Percentiles rank a stretch among this genome's conserved stretches.
phyloP scores from a whole-genome alignment of 2,329 filamentous ascomycete species.

The Fusarium sp. region DNA sequence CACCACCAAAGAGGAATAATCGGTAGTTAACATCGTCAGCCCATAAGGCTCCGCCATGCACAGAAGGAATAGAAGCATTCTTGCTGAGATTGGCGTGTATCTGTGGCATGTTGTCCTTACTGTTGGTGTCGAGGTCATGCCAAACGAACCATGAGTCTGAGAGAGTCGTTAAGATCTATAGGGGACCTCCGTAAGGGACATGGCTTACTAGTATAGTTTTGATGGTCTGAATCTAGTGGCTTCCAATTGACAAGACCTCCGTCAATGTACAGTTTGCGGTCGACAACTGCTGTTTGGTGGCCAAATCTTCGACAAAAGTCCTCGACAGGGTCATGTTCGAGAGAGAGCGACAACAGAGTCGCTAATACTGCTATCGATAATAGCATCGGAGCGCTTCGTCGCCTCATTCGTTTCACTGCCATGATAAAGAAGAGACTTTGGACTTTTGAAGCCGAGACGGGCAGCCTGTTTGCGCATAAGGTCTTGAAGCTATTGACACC shows the following conservation, averaged over 20 bases:
- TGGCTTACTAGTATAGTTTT: conserved; percentile 1
- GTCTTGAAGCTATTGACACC: not conserved
- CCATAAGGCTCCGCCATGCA: conserved; percentile 2
- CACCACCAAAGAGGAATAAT: not conserved
- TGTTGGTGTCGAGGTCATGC: conserved; percentile 5
- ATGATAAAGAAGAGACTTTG: not conserved
- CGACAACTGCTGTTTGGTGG: not conserved
- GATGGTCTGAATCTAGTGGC: not conserved
- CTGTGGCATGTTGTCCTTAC: conserved; percentile 8
- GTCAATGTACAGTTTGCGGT: conserved; percentile 4
- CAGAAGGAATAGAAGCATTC: not conserved
- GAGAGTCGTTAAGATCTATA: not conserved
- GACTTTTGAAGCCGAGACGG: not conserved
- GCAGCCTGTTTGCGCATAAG: not conserved
- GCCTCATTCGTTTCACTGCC: not conserved
- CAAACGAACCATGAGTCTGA: not conserved
- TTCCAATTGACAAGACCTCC: conserved; percentile 6
- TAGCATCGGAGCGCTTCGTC: fast-evolving
- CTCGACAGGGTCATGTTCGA: not conserved
- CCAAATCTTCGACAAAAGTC: conserved; percentile 4
- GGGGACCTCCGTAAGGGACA: too few species aligned
- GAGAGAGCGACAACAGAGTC: fast-evolving
- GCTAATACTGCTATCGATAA: not conserved
- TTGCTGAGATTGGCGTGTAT: conserved; percentile 7
- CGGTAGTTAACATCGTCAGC: conserved; percentile 7